Evolutionary conservation across 2,329 filamentous ascomycete genomes (phyloP), one percentile per base, ranked within the genome.

Genomic region (Sarocladium brachiariae): DNA sequence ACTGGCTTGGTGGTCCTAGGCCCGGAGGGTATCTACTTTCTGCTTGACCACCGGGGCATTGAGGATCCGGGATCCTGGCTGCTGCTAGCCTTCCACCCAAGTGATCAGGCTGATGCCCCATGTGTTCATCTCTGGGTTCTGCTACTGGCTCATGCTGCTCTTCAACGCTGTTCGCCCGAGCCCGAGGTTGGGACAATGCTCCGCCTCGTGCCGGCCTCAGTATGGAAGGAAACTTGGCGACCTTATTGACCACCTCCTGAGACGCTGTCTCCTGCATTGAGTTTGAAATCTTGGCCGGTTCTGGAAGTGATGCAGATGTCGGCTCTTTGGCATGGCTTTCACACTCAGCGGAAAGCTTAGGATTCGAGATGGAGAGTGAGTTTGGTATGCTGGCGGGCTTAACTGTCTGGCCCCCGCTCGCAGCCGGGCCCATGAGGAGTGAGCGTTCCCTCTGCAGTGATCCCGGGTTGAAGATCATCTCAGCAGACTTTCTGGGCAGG

Each of bases 191-290:
- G 23, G 52, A 54, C 5, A 30, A n/a, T n/a, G 52, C 52, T 39
- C 54, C 41, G 11, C 50, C 54, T 13, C 54, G 53, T 11, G 51
- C 51, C 2, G 54, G 54, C 14, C 50, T 49, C 18, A 56, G 37
- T 2, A 56, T 50, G n/a, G 54, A 56, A 4, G 54, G 54, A 18
- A 53, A 49, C 43, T 56, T 54, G 38, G 30, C 34, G 14, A 55
- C 21, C 9, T 50, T 50, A 13, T 41, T 31, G 13, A 7, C 14
- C 10, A 18, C 9, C n/a, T 14, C 7, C 35, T 19, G 7, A 4
- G 16, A 16, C 7, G 7, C 18, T 19, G 16, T 19, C 21, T 39
- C 11, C 35, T 19, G n/a, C n/a, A n/a, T n/a, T n/a, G n/a, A n/a
- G n/a, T n/a, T n/a, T n/a, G n/a, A n/a, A n/a, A n/a, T n/a, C n/a